phyloP scores from a whole-genome alignment of 257 asterid species.

The Knoxia roxburghii region DNA sequence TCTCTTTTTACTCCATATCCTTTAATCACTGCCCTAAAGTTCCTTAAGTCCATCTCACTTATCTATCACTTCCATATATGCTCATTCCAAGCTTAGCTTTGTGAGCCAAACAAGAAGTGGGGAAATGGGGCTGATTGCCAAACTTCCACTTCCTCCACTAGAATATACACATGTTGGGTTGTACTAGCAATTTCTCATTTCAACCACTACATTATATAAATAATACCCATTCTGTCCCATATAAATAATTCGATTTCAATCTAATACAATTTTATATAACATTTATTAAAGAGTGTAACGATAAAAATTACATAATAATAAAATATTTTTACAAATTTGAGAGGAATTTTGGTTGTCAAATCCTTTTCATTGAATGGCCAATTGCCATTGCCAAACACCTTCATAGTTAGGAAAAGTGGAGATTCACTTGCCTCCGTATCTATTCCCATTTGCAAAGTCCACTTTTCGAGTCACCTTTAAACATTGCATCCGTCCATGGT shows the following conservation, averaged over 20 bases:
- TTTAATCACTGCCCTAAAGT: too few relatives aligned
- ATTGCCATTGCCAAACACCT: background rate
- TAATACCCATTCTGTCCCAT: too few relatives aligned
- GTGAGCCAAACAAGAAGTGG: constrained; percentile 6
- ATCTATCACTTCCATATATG: too few relatives aligned
- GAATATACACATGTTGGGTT: too few relatives aligned
- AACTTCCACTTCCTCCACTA: background rate
- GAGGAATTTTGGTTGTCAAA: constrained; percentile 10
- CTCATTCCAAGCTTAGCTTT: background rate
- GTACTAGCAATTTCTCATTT: too few relatives aligned
- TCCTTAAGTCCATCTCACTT: too few relatives aligned
- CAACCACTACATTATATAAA: too few relatives aligned
- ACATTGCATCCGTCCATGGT: background rate
- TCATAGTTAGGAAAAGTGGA: constrained; percentile 9
- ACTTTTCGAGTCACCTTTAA: background rate
- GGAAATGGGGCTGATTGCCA: background rate
- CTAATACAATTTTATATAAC: too few relatives aligned
- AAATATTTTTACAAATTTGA: background rate
- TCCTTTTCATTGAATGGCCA: constrained; percentile 21
- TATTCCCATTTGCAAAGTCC: background rate
- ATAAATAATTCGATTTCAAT: too few relatives aligned
- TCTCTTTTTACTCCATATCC: too few relatives aligned
- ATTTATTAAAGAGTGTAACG: too few relatives aligned
- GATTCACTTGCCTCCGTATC: background rate
- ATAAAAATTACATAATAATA: background rate